Conservation (phyloP, 2,329 filamentous ascomycete genomes). For the Phyllachora maydis region DNA sequence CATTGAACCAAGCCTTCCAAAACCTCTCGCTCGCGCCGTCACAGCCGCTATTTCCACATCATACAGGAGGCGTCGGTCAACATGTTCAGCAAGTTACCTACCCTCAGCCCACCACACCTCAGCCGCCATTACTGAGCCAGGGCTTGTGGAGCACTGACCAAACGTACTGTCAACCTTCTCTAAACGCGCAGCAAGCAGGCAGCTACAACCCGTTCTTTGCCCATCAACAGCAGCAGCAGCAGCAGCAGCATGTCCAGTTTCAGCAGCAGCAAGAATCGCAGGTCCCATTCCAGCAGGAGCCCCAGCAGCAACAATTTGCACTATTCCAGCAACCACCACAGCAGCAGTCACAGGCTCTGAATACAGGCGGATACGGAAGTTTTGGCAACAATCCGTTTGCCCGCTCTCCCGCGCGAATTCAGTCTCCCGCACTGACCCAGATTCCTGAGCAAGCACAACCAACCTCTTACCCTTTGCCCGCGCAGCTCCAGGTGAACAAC, state of each 20-base stretch:
- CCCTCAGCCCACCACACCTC: constrained; percentile 20
- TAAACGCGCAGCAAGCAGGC: constrained; percentile 16
- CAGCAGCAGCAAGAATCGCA: constrained; percentile 10
- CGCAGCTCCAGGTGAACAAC: constrained; percentile 8
- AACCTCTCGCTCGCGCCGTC: constrained; percentile 44
- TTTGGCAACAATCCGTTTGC: constrained; percentile 25
- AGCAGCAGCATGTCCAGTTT: constrained; percentile 11
- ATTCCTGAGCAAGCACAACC: constrained; percentile 30
- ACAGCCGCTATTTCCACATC: constrained; percentile 48
- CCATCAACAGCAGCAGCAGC: too few relatives aligned
- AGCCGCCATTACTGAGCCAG: constrained; percentile 17
- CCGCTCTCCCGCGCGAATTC: constrained; percentile 26
- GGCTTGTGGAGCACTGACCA: constrained; percentile 20
- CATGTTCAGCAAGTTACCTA: constrained; percentile 17
- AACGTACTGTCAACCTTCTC: constrained; percentile 17
- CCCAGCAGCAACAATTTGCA: too few relatives aligned
- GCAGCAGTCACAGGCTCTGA: constrained; percentile 13
- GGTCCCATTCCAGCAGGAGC: too few relatives aligned
- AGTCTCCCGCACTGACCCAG: constrained; percentile 25
- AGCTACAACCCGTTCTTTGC: constrained; percentile 32
- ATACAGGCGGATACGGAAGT: constrained; percentile 12
- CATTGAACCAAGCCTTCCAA: constrained; percentile 51
- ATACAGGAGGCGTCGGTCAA: constrained; percentile 36
- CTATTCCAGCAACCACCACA: constrained; percentile 9
- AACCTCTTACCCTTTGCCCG: constrained; percentile 13